Evolutionary conservation across 192 early-diverging fungal species (phyloP).

Genomic region (Jimgerdemannia lactiflua): DNA sequence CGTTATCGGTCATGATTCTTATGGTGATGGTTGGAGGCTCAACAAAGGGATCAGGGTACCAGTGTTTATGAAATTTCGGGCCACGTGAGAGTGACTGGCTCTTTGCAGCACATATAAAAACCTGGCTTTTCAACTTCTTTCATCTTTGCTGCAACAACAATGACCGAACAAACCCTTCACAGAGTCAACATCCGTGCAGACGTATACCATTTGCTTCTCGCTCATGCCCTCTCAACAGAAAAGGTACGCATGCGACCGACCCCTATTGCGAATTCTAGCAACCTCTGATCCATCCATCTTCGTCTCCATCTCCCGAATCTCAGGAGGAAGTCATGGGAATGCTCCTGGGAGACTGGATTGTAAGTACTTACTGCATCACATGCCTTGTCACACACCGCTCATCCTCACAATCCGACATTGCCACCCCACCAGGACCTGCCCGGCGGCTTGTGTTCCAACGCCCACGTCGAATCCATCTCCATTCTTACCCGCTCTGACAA

Average conservation of each 20-base stretch:
- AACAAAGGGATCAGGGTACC: not conserved
- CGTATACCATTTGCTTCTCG: slow-evolving; percentile 40
- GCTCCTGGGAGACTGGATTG: slow-evolving; percentile 52
- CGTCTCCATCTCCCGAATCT: not conserved
- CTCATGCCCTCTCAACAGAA: slow-evolving; percentile 47
- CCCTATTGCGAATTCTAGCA: not conserved
- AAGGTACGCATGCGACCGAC: slow-evolving; percentile 21
- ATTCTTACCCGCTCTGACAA: slow-evolving; percentile 47
- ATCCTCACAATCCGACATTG: not conserved
- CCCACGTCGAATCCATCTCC: slow-evolving; percentile 38
- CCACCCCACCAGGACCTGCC: slow-evolving; percentile 7
- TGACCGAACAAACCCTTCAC: slow-evolving; percentile 9
- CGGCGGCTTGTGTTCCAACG: slow-evolving; percentile 22
- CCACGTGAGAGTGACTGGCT: not conserved
- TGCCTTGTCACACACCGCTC: too few relatives aligned
- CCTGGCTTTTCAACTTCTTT: not conserved
- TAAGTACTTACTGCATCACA: slow-evolving; percentile 11
- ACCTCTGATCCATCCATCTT: not conserved
- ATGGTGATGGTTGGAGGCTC: not conserved
- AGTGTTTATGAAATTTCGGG: too few relatives aligned
- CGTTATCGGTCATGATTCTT: not conserved
- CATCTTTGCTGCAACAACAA: not conserved
- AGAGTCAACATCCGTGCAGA: slow-evolving; percentile 37
- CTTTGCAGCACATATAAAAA: not conserved
- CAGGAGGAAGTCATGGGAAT: slow-evolving; percentile 56